Base-by-base conservation (phyloP, 495 filamentous ascomycete genomes). In the Aspergillus homomorphus region DNA sequence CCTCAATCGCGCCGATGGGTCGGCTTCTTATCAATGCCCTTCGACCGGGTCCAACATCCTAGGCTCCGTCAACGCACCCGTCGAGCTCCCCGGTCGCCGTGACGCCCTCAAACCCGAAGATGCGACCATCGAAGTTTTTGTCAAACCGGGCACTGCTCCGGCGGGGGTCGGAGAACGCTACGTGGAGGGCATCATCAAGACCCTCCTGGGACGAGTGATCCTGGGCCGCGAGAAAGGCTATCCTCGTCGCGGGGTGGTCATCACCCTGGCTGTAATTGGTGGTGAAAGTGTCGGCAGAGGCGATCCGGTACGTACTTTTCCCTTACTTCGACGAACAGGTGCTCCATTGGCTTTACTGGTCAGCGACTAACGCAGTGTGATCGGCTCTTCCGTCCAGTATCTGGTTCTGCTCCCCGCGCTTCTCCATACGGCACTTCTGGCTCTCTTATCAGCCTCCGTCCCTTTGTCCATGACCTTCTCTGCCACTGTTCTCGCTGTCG, bases 41-140 rank as follows among this genome's bases (percentile, higher is more conserved):
- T 79, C 82, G 56, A 87, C 88, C 48, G 89, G 89, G 33, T 96
- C 89, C 71, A 86, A 85, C 51, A 81, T 98, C 60, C 83, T 94
- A 49, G 90, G 87, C 53, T 85, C 90, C 14, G 91, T 95, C 59
- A 96, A 93, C 69, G 94, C 90, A 0, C 94, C 94, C n/a, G 81
- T 97, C 62, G 93, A 97, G 73, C 90, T 92, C 19, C 75, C 75
- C 22, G 85, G 83, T 61, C 85, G 91, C 62, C 83, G 89, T 62
- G 93, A 96, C 65, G 74, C 75, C 23, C 87, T 96, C 63, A 83
- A 90, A 54, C 88, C 94, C 16, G 90, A 95, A 72, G 91, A 96
- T 75, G 90, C 94, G 22, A 86, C 85, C 51, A 77, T 98, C 54
- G 94, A 98, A 70, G 89, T 98, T 28, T 86, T 91, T 69, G 84